Base-by-base conservation (phyloP, 257 asterid species). In the Sherardia arvensis region DNA sequence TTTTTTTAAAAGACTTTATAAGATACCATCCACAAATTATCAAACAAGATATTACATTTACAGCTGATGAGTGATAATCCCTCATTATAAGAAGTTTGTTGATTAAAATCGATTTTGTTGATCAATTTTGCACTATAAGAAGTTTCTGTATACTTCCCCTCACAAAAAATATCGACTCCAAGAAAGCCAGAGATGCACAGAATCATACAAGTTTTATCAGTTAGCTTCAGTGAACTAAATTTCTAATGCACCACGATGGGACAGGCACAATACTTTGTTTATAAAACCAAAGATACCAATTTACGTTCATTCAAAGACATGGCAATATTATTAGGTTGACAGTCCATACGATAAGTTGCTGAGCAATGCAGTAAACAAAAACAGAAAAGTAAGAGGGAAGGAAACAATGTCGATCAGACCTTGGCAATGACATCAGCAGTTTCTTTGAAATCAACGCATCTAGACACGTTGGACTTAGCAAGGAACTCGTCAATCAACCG, bases 361-460 rank as follows among this genome's bases (percentile, higher is more conserved):
- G 51, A 43, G 51, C 51, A 15, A 43, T 43, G 20, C 49, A 40
- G 0, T 20, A 43, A 11, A 43, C 51, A 14, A 0, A 43, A 40
- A 40, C 0, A n/a, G 1, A 10, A 15, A 43, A 43, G 15, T 43
- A 6, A 43, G 15, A 3, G 15, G 20, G 49, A 43, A 15, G 21
- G 8, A 43, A 43, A 43, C 7, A 43, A 14, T 3, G 17, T 43
- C 51, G 17, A 43, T 4, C 47, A n/a, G 12, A 89, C 97, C 97
- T 92, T 92, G 27, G 98, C 98, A 74, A 89, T 89, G 74, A 84
- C 95, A 68, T 89, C 99, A 73, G 99, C 96, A 2, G 99, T 93
- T 81, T 93, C 99, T 72, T 77, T 90, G 76, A 92, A 92, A 81
- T 90, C 97, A 55, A 85, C 95, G 64, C 96, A 90, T 68, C 95